A percentile compares a stretch with the other conserved stretches of the same genome.
Conservation (phyloP, 345 rosid genomes). For the Aquilaria yunnanensis region DNA sequence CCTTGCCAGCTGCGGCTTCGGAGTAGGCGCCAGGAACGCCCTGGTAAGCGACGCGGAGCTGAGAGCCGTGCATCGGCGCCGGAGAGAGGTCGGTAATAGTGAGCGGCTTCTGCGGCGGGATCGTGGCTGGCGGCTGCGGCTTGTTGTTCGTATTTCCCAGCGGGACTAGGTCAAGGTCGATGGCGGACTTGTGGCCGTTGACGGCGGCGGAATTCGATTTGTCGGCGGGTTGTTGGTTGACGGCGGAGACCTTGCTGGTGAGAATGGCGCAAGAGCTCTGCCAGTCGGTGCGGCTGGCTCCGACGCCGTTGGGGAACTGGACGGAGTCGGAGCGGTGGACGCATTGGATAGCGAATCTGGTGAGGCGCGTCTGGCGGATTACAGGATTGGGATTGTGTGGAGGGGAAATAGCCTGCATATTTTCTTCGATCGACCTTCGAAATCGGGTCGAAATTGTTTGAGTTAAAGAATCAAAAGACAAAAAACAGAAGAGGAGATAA, state of each 20-base stretch:
- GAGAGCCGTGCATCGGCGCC: conserved; percentile 92
- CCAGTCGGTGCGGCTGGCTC: conserved; percentile 12
- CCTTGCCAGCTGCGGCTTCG: conserved; percentile 96
- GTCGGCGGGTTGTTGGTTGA: conserved; percentile 7
- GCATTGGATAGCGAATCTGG: neutral
- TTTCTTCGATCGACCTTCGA: neutral
- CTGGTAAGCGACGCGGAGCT: conserved; percentile 86
- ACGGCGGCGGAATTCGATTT: conserved; percentile 4
- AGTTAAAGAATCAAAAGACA: neutral
- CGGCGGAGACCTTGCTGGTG: conserved; percentile 9
- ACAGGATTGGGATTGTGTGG: neutral
- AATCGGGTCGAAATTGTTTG: neutral
- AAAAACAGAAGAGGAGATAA: neutral
- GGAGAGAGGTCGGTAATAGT: conserved; percentile 74
- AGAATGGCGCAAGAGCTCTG: conserved; percentile 18
- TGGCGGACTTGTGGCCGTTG: conserved; percentile 16
- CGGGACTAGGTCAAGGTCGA: conserved; percentile 55
- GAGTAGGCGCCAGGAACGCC: conserved; percentile 99
- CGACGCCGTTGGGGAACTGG: conserved; percentile 16
- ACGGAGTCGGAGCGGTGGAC: conserved; percentile 3
- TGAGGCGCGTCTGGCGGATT: neutral
- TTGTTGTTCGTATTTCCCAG: conserved; percentile 23
- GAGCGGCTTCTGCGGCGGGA: conserved; percentile 42
- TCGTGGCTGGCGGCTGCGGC: conserved; percentile 5
- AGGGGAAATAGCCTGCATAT: conserved; percentile 13